Base-by-base conservation (phyloP, 2,329 filamentous ascomycete genomes). In the Sporothrix protearum region DNA sequence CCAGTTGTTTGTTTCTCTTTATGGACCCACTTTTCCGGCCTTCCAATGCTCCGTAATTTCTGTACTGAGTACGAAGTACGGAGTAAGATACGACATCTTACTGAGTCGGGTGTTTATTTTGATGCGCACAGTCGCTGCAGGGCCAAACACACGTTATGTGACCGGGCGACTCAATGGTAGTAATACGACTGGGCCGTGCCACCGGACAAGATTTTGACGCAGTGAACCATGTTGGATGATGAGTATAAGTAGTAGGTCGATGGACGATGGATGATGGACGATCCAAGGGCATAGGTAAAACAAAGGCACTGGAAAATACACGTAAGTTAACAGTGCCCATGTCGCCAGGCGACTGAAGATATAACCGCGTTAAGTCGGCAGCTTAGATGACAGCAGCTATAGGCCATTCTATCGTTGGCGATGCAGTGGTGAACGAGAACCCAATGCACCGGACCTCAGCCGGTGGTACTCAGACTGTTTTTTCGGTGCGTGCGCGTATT, bases 1-100 rank as follows among this genome's bases (percentile, higher is more conserved):
- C n/a, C n/a, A n/a, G n/a, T n/a, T 61, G 70, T 47, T 39, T 68
- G 22, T 64, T 64, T n/a, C 55, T 19, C 47, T 57, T 51, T 39
- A n/a, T n/a, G 14, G 45, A 28, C 9, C 64, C 45, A 36, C 28
- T 30, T 16, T 33, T 49, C 25, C 12, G 4, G 42, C 19, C 42
- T 53, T 53, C 28, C 28, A 53, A 42, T 45, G 25, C 59, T 45
- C 59, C 59, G n/a, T 63, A 42, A 16, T 25, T 51, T 25, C 7
- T 61, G 33, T 39, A 22, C n/a, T n/a, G n/a, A n/a, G n/a, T n/a
- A n/a, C n/a, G n/a, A n/a, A n/a, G n/a, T n/a, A n/a, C n/a, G n/a
- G n/a, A n/a, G n/a, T n/a, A n/a, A n/a, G n/a, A n/a, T n/a, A n/a
- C n/a, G n/a, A n/a, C n/a, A n/a, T n/a, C n/a, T n/a, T n/a, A n/a